Evolutionary conservation across 2,329 filamentous ascomycete species (phyloP), one percentile per base, ranked within the genome.

Genomic region (Drechslerella dactyloides): DNA sequence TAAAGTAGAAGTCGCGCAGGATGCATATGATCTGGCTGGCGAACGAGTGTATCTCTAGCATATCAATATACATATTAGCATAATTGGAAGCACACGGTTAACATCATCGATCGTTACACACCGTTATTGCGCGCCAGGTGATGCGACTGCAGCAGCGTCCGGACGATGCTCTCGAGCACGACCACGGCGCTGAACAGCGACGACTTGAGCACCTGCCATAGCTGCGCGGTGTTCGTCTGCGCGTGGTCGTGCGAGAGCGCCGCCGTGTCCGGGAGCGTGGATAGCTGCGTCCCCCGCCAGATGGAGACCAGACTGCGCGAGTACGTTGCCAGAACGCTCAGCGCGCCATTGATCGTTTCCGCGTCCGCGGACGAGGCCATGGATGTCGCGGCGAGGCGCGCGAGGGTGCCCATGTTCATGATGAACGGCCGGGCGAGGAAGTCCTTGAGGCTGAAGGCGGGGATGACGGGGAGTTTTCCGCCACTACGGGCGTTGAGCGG

Each of bases 1-100:
- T 86, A 78, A 96, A 96, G 79, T 88, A 91, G 19, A 96, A 81
- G 76, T 90, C 89, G 27, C 91, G 87, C 10, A 96, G 84, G 11
- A 86, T 86, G 72, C 89, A 87, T 15, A 96, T 83, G 0, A 88
- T 86, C 78, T 90, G 90, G 51, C 86, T 82, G 4, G 90, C 90
- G 15, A 94, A 81, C 13, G 82, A 81, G 0, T 90, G 87, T 0
- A 88, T 89, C 68, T 82, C 84, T 81, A n/a, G n/a, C n/a, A 62
- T 54, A 15, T 6, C 37, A 13, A 68, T n/a, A 19, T 35, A 23
- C 33, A 60, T 30, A 42, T 42, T 42, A 42, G 37, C n/a, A 42
- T 42, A 17, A 42, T 15, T 42, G 5, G 4, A 15, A 13, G 37
- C 11, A 17, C 4, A 17, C 13, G 5, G 46, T 48, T 48, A 48